Percentiles rank a stretch among this genome's conserved stretches.
Conservation (phyloP, 305 asterid genomes). For the Euphrasia arctica region DNA sequence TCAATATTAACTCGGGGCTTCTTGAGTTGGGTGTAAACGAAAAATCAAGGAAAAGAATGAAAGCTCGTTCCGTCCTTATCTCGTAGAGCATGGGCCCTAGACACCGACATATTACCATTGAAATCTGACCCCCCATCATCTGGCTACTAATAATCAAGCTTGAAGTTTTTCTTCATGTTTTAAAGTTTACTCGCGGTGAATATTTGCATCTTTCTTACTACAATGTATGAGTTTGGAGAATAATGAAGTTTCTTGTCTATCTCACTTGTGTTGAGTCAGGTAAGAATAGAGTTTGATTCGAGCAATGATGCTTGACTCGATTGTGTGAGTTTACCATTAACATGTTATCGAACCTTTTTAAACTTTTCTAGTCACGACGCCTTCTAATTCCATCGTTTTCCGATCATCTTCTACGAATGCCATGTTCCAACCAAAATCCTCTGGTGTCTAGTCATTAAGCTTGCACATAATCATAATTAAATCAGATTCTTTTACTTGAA, state of each 20-base stretch:
- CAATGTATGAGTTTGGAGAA: background rate
- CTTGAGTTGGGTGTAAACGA: background rate
- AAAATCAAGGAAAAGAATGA: background rate
- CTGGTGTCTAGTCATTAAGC: no score
- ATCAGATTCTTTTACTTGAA: no score
- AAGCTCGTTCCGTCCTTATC: background rate
- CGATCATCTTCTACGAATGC: no score
- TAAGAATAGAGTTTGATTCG: no score
- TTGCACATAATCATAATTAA: no score
- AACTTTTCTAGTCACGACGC: no score
- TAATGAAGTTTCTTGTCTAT: background rate
- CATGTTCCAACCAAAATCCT: no score
- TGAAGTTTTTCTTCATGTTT: background rate
- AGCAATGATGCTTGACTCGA: no score
- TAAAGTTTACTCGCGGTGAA: background rate
- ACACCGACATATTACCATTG: background rate
- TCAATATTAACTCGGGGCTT: slow-evolving; percentile 27
- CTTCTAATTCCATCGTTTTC: no score
- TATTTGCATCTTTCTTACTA: slow-evolving; percentile 5
- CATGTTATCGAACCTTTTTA: no score
- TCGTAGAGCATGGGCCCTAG: background rate
- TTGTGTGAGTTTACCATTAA: no score
- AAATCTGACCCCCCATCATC: background rate
- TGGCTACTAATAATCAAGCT: background rate
- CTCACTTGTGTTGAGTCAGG: background rate